Conservation (phyloP, 2,329 filamentous ascomycete genomes). For the Clathrospora elynae region DNA sequence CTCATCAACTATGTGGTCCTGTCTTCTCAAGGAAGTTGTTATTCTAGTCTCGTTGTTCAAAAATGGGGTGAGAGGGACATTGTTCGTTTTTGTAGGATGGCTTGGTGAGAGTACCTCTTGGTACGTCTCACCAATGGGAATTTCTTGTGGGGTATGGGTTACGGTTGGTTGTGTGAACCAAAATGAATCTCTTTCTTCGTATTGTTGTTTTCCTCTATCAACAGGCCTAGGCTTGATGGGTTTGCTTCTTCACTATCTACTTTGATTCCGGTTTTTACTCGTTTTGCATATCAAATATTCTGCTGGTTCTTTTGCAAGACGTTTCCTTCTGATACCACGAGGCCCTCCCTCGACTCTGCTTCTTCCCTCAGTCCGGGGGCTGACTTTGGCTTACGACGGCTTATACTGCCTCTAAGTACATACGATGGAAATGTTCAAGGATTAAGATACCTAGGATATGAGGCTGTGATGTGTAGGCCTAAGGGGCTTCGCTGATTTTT, state of each 20-base stretch:
- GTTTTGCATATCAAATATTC: constrained; percentile 15
- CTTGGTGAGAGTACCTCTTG: constrained; percentile 32
- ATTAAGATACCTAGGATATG: too few relatives aligned
- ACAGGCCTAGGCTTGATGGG: constrained; percentile 16
- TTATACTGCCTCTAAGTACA: too few relatives aligned
- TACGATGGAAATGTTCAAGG: too few relatives aligned
- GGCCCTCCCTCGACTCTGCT: too few relatives aligned
- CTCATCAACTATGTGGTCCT: constrained; percentile 41
- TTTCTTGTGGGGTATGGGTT: constrained; percentile 30
- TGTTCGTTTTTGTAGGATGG: constrained; percentile 23
- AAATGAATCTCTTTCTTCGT: constrained; percentile 36
- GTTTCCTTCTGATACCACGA: too few relatives aligned
- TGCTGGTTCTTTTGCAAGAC: constrained; percentile 8
- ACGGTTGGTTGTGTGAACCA: constrained; percentile 25
- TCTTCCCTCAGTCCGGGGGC: too few relatives aligned
- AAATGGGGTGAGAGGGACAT: constrained; percentile 32
- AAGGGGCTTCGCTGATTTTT: too few relatives aligned
- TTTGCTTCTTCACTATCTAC: constrained; percentile 28
- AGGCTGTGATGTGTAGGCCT: too few relatives aligned
- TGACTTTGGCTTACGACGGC: too few relatives aligned
- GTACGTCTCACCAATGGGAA: constrained; percentile 32
- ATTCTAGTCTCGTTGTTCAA: constrained; percentile 31
- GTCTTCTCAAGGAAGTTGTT: constrained; percentile 38
- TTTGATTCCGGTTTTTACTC: constrained; percentile 29
- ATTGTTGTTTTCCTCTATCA: constrained; percentile 20